Evolutionary conservation across 2,329 filamentous ascomycete genomes (phyloP).

Genomic region (Albophoma yamanashiensis): DNA sequence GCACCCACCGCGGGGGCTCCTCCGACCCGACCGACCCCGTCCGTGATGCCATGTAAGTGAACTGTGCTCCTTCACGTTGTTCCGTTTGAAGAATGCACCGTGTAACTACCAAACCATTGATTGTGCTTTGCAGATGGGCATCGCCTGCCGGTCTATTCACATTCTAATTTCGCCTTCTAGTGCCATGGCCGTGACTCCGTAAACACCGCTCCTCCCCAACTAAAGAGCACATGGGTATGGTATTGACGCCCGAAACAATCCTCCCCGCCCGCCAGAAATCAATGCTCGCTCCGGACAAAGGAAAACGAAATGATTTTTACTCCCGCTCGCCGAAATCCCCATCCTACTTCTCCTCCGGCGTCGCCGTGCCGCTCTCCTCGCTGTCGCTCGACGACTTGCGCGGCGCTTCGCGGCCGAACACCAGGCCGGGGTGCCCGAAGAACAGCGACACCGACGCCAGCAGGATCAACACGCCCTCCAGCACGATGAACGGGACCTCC

Average conservation of each 20-base stretch:
- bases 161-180: too few relatives aligned
- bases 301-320: too few relatives aligned
- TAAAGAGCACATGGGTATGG: neutral
- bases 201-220: neutral
- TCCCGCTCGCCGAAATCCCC: neutral
- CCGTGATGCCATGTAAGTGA: too few relatives aligned
- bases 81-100: too few relatives aligned
- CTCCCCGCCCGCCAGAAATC: too few relatives aligned
- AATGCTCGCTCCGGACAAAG: too few relatives aligned
- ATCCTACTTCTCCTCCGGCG: neutral
- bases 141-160: too few relatives aligned
- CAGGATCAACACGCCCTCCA: slow-evolving; percentile 35
- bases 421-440: slow-evolving; percentile 30
- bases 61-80: too few relatives aligned
- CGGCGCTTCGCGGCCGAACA: slow-evolving; percentile 17
- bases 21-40: neutral
- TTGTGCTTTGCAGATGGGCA: too few relatives aligned
- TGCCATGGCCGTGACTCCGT: too few relatives aligned
- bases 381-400: slow-evolving; percentile 9
- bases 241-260: neutral
- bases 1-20: neutral
- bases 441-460: slow-evolving; percentile 24
- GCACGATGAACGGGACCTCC: slow-evolving; percentile 39
- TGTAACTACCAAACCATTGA: too few relatives aligned
- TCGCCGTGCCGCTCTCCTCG: slow-evolving; percentile 7